Base-by-base conservation (phyloP, 2,329 filamentous ascomycete genomes). In the Ophiostoma sp. region DNA sequence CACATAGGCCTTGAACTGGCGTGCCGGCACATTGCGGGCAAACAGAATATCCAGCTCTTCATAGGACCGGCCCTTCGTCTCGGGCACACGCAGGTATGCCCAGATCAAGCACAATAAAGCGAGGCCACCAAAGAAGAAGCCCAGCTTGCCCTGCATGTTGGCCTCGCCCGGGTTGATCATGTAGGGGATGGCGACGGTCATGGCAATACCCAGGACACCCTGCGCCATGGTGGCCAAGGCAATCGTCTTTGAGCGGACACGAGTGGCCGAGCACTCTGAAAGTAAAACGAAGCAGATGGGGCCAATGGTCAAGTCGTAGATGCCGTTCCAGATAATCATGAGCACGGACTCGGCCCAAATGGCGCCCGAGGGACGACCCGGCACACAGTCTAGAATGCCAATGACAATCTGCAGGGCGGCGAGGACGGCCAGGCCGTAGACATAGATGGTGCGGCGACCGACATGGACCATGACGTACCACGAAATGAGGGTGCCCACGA, bases 21-120 rank as follows among this genome's bases (percentile, higher is more conserved):
- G 79, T 0, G 85, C 84, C 28, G 81, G 78, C 11, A 86, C 78
- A 8, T 78, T 76, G 39, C 81, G 79, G 76, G 87, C 84, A 75
- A 90, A 90, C 74, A 90, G 78, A 3, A 86, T 78, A 64, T 89
- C 88, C 1, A 90, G 82, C 79, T 90, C 88, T 55, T 85, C 86
- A 71, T 87, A 85, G 0, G 86, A 87, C 57, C 86, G 83, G 4
- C 84, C 86, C 73, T 84, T 85, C 19, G 87, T 86, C 81, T 90
- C 88, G 3, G 87, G 87, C 3, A 88, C 80, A 36, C 84, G 85
- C 77, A 86, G 86, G 75, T 82, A 87, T 0, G 86, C 84, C 83
- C 88, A 90, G 0, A 83, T 69, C 2, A 85, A 79, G 55, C 85
- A 86, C 4, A 84, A 15, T 9, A 85, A 76, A 76, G 86, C 85